Conservation (phyloP, 1,284 basidiomycete genomes). For the Marasmius tenuissimus region DNA sequence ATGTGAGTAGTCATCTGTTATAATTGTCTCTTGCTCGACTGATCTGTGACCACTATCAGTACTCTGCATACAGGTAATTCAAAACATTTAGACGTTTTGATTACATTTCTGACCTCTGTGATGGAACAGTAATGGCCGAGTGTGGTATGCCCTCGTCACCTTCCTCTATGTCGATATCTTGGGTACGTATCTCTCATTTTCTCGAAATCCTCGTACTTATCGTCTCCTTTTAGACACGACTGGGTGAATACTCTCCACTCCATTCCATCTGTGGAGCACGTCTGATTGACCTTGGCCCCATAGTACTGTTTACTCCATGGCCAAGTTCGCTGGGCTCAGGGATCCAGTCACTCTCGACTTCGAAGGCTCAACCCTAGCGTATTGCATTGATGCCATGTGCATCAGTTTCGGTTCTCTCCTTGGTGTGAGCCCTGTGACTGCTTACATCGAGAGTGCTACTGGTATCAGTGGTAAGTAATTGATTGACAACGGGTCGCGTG, state of each 20-base stretch:
- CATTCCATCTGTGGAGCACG: background rate
- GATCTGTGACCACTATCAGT: background rate
- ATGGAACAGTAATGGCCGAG: slow-evolving; percentile 59
- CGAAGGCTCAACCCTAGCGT: slow-evolving; percentile 83
- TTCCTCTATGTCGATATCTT: slow-evolving; percentile 91
- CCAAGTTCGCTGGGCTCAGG: slow-evolving; percentile 87
- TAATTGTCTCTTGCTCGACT: background rate
- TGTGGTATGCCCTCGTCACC: slow-evolving; percentile 86
- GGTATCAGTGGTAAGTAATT: slow-evolving; percentile 60
- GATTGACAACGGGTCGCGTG: background rate
- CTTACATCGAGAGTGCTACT: slow-evolving; percentile 84
- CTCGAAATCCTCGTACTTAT: background rate
- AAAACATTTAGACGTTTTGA: background rate
- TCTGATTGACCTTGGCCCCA: slow-evolving; percentile 29
- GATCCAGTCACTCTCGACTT: slow-evolving; percentile 87
- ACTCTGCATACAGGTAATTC: slow-evolving; percentile 51
- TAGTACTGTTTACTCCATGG: slow-evolving; percentile 89
- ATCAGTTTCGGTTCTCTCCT: slow-evolving; percentile 83
- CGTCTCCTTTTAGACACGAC: slow-evolving; percentile 34
- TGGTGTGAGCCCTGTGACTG: slow-evolving; percentile 87
- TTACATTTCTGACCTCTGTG: background rate
- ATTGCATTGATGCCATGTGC: slow-evolving; percentile 80
- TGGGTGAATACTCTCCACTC: slow-evolving; percentile 26
- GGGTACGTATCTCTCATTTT: slow-evolving; percentile 36
- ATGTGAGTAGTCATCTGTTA: background rate